Evolutionary conservation across 2,329 filamentous ascomycete species (phyloP), one percentile per base, ranked within the genome.

Genomic region (Colletotrichum noveboracense): DNA sequence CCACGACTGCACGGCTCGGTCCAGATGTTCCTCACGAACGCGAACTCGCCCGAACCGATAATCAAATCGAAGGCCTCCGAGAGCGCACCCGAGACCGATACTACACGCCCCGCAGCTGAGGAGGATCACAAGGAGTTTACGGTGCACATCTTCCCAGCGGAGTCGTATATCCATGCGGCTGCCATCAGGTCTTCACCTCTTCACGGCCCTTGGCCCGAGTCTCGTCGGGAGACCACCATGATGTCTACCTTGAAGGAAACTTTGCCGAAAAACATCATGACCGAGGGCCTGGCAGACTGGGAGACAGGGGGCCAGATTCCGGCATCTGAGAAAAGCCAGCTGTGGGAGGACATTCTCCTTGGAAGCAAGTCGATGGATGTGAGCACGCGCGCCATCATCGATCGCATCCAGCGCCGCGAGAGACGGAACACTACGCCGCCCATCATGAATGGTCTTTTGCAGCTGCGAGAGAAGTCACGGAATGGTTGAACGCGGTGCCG

Each of bases 211-310:
- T 90, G 88, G 88, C 86, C 87, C 3, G 71, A 79, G 2, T 78
- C 67, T 7, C 74, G 79, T 16, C 81, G 80, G 77, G 77, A 81
- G 32, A 79, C 80, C 34, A 77, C 85, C 52, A 79, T 84, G 28
- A 82, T 83, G 10, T 80, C 81, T 21, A 84, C 84, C 4, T 81
- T 90, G 61, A 80, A 79, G 69, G 81, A 82, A 34, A 83, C 84
- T 3, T 79, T 89, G 28, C 88, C 88, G 1, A 76, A 80, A 8
- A 84, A 80, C 38, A 80, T 87, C 71, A 81, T 82, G 18, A 79
- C 81, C 10, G 81, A 81, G 9, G 88, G 86, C 6, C 80, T 90
- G 36, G 82, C 82, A 28, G 85, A 89, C 77, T 90, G 88, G 88
- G 82, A 83, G 65, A 78, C 78, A 12, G 79, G 80, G 26, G 80